Evolutionary conservation across 148 eudicot species (phyloP).

Genomic region (Silene uniflora): DNA sequence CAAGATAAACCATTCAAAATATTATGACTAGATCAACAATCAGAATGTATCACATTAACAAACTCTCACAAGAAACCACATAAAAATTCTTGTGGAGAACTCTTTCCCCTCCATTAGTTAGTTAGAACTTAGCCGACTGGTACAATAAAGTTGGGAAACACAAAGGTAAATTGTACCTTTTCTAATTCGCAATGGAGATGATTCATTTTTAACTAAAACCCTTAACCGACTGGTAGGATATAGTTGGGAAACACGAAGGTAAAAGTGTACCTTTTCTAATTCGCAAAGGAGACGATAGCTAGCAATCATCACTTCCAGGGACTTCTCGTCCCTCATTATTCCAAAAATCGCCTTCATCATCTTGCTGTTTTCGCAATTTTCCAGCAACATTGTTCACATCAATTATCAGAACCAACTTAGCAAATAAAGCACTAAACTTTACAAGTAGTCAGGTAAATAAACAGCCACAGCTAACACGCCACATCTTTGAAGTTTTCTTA

Average conservation of each 20-base stretch:
- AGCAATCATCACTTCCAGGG: constrained; percentile 61
- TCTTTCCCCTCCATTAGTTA: neutral
- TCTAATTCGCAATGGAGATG: too few relatives aligned
- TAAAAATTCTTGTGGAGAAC: neutral
- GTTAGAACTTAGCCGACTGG: too few relatives aligned
- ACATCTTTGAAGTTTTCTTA: too few relatives aligned
- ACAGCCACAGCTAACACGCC: too few relatives aligned
- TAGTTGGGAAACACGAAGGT: neutral
- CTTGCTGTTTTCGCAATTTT: constrained; percentile 34
- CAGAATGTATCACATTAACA: neutral
- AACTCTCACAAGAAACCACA: neutral
- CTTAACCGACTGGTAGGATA: neutral
- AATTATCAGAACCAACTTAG: neutral
- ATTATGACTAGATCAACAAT: neutral
- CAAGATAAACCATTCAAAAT: neutral
- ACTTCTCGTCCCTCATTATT: constrained; percentile 64
- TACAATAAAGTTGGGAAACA: too few relatives aligned
- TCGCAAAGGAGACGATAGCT: constrained; percentile 73
- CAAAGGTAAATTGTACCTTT: too few relatives aligned
- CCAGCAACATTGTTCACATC: constrained; percentile 12
- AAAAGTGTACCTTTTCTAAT: constrained; percentile 57
- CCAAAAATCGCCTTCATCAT: constrained; percentile 70
- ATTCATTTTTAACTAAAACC: neutral
- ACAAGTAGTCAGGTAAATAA: neutral
- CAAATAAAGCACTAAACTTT: neutral